phyloP scores from a whole-genome alignment of 805 yeast genomes.

The Starmerella floricola region DNA sequence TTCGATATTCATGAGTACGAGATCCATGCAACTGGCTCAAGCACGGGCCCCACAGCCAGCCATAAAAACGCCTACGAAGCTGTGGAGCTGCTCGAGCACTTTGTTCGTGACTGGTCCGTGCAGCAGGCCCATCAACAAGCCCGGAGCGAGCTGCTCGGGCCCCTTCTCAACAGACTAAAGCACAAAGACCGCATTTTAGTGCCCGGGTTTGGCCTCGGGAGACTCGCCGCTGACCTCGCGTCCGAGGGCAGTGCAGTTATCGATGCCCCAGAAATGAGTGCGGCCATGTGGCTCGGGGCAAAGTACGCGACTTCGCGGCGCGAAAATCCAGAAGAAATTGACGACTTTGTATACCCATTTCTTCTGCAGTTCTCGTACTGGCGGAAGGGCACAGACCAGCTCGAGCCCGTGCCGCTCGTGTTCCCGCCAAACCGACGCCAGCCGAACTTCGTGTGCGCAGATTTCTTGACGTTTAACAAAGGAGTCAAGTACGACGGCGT shows the following conservation, averaged over 20 bases:
- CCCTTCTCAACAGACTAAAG: slow-evolving; percentile 36
- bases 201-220: slow-evolving; percentile 84
- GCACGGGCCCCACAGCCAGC: slow-evolving; percentile 24
- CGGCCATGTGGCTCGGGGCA: slow-evolving; percentile 51
- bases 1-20: slow-evolving; percentile 37
- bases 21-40: slow-evolving; percentile 25
- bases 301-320: slow-evolving; percentile 19
- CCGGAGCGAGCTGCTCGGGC: slow-evolving; percentile 42
- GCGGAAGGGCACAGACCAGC: slow-evolving; percentile 37
- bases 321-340: not conserved
- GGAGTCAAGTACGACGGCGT: slow-evolving; percentile 31
- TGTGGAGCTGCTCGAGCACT: slow-evolving; percentile 51
- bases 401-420: slow-evolving; percentile 23
- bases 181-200: slow-evolving; percentile 37
- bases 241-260: slow-evolving; percentile 29
- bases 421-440: not conserved
- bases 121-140: slow-evolving; percentile 34
- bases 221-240: slow-evolving; percentile 55
- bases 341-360: slow-evolving; percentile 28
- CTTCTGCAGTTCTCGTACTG: slow-evolving; percentile 63
- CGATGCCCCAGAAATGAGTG: slow-evolving; percentile 64
- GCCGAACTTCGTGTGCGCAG: slow-evolving; percentile 34
- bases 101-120: slow-evolving; percentile 63
- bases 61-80: slow-evolving; percentile 10
- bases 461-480: slow-evolving; percentile 46